Evolutionary conservation across 768 basidiomycete genomes (phyloP).

Genomic region (Vishniacozyma victoriae): DNA sequence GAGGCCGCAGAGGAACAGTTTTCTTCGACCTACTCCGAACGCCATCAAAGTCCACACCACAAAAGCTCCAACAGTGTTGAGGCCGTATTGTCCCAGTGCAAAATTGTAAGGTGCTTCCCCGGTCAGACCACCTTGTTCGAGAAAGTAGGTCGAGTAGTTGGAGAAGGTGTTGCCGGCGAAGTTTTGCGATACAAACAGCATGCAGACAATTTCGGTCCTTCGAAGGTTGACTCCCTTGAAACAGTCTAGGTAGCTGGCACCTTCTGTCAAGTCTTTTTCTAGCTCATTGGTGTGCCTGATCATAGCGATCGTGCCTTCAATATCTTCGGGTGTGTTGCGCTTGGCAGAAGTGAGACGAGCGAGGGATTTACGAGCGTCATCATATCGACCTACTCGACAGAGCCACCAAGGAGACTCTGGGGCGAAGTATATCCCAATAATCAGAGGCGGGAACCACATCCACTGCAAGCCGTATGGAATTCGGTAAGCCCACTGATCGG

Average conservation of each 20-base stretch:
- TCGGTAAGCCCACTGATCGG: conserved; percentile 30
- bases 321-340: conserved; percentile 34
- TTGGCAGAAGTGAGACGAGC: conserved; percentile 26
- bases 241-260: conserved; percentile 48
- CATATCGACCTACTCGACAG: conserved; percentile 32
- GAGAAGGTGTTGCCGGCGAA: conserved; percentile 35
- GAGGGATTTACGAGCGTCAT: conserved; percentile 32
- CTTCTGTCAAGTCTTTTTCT: conserved; percentile 43
- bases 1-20: conserved; percentile 38
- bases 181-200: conserved; percentile 42
- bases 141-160: conserved; percentile 39
- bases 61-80: conserved; percentile 34
- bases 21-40: conserved; percentile 26
- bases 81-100: conserved; percentile 36
- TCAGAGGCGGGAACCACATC: conserved; percentile 36
- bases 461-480: conserved; percentile 25
- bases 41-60: conserved; percentile 33
- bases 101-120: conserved; percentile 24
- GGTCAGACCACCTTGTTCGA: conserved; percentile 35
- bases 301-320: conserved; percentile 45
- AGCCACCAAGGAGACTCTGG: conserved; percentile 46
- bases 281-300: conserved; percentile 48
- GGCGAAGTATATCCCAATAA: conserved; percentile 34
- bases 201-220: conserved; percentile 52
- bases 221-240: conserved; percentile 47